Evolutionary conservation across 2,329 filamentous ascomycete species (phyloP).

Genomic region (Lasiodiplodia citricola): DNA sequence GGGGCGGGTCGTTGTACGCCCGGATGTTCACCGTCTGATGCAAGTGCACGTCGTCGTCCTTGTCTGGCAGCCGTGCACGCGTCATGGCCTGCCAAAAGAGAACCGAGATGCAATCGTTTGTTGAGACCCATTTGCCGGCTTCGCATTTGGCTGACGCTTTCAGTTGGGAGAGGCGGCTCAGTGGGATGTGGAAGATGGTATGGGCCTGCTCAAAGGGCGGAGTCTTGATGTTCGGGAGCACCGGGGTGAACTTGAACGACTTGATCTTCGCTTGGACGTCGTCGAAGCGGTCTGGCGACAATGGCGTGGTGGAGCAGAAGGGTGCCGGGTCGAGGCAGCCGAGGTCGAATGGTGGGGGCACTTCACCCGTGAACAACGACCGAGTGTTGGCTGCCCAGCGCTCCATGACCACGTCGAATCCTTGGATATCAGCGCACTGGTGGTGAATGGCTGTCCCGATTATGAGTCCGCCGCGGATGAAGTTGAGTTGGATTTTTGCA

Average conservation of each 20-base stretch:
- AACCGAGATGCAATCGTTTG: background rate
- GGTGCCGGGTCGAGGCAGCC: too few relatives aligned
- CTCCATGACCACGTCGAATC: slow-evolving; percentile 30
- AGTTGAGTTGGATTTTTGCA: slow-evolving; percentile 35
- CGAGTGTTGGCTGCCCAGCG: too few relatives aligned
- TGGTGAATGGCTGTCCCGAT: slow-evolving; percentile 37
- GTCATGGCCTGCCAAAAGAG: background rate
- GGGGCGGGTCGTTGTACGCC: background rate
- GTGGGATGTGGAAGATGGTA: background rate
- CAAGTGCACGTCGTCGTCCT: background rate
- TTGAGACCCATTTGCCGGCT: background rate
- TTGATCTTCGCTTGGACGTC: too few relatives aligned
- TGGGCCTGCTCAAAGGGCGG: background rate
- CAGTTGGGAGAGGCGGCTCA: slow-evolving; percentile 26
- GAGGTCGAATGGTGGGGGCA: too few relatives aligned
- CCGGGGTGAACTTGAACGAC: too few relatives aligned
- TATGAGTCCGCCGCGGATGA: slow-evolving; percentile 37
- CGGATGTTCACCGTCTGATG: background rate
- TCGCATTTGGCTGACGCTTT: slow-evolving; percentile 26
- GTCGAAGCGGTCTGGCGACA: too few relatives aligned
- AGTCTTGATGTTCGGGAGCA: too few relatives aligned
- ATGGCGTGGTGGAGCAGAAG: too few relatives aligned
- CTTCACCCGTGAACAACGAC: too few relatives aligned
- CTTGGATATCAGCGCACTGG: slow-evolving; percentile 31
- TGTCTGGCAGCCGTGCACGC: background rate